These are phyloP conservation scores for Gossypium trilobum DNA, from an alignment of 441 rosid species.

Conservation along the genomic window DNA sequence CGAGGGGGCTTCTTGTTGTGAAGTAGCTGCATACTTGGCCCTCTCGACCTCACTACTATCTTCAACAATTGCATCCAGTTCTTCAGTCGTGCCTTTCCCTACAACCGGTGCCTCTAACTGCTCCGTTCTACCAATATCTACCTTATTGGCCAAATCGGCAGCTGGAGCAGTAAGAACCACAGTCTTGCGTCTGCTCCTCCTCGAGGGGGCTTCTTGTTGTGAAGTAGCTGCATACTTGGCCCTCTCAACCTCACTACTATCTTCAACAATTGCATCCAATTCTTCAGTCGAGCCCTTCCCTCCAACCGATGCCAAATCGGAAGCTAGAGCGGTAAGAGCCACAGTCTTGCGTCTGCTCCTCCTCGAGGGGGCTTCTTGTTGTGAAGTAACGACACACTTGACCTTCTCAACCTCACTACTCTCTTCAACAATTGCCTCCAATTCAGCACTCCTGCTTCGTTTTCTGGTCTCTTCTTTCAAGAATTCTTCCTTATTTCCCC, in stretches of 20 bases:
- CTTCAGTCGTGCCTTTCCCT: background rate
- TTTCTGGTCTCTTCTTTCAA: constrained; percentile 13
- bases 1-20: background rate
- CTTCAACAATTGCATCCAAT: constrained; percentile 12
- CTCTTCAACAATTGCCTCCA: constrained; percentile 15
- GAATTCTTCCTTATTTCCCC: background rate
- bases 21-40: background rate
- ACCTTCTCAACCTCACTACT: background rate
- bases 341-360: constrained; percentile 21
- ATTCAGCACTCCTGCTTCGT: background rate
- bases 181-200: constrained; percentile 23
- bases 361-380: constrained; percentile 7
- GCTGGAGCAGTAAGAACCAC: constrained; percentile 1
- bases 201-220: background rate
- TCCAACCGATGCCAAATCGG: background rate
- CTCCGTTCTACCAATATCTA: background rate
- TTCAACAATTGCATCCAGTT: constrained; percentile 10
- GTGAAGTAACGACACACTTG: background rate
- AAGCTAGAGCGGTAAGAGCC: constrained; percentile 4
- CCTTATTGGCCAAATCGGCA: background rate
- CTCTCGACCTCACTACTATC: constrained; percentile 11
- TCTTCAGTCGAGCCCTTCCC: background rate
- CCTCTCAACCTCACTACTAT: background rate
- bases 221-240: background rate
- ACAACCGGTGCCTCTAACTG: background rate